A percentile compares a stretch with the other conserved stretches of the same genome.
Conservation (phyloP, 805 yeast species). For the Yamadazyma insecticola region DNA sequence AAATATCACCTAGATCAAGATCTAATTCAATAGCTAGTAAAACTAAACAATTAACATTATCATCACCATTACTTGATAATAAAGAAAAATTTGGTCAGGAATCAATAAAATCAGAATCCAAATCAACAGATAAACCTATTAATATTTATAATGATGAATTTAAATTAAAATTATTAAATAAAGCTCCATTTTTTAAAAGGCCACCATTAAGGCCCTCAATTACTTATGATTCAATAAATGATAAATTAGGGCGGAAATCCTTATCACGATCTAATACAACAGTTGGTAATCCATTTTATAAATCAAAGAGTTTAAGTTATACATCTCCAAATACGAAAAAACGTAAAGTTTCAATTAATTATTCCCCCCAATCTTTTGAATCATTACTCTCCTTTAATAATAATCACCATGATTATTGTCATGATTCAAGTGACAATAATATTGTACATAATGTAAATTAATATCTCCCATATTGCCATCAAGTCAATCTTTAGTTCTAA, state of each 20-base stretch:
- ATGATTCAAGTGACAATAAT: no score
- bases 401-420: background rate
- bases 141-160: background rate
- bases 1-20: slow-evolving; percentile 3
- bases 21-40: slow-evolving; percentile 8
- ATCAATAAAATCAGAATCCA: slow-evolving; percentile 1
- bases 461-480: no score
- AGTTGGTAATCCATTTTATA: slow-evolving; percentile 15
- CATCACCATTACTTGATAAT: slow-evolving; percentile 20
- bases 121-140: slow-evolving; percentile 1
- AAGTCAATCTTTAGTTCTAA: no score
- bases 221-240: slow-evolving; percentile 6
- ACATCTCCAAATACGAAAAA: slow-evolving; percentile 11
- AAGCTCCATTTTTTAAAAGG: slow-evolving; percentile 8
- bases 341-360: slow-evolving; percentile 7
- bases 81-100: slow-evolving; percentile 6
- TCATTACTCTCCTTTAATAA: slow-evolving; percentile 5
- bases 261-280: slow-evolving; percentile 3
- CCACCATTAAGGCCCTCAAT: slow-evolving; percentile 22
- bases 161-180: slow-evolving; percentile 4
- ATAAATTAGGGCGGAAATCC: background rate
- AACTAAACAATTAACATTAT: slow-evolving; percentile 13
- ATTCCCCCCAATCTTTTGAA: slow-evolving; percentile 8
- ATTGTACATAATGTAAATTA: no score
- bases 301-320: slow-evolving; percentile 5